A percentile compares a stretch with the other conserved stretches of the same genome.
Evolutionary conservation across 331 rosid species (phyloP).

Genomic region (Erythrophleum ivorense): DNA sequence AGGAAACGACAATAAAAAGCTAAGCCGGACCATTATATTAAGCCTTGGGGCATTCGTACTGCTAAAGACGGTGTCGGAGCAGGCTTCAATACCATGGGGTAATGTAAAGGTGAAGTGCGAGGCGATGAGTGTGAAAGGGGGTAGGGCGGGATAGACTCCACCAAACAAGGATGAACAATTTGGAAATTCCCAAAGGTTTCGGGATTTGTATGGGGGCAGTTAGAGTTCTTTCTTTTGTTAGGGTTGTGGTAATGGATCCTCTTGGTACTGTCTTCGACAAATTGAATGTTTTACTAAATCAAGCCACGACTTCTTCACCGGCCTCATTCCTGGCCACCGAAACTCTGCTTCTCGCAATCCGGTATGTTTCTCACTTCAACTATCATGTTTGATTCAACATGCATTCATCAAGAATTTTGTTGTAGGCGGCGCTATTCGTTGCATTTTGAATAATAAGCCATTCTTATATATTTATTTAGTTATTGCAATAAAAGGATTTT

Average conservation of each 20-base stretch:
- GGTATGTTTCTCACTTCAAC: constrained; percentile 46
- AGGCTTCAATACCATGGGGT: not conserved
- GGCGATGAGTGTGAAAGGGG: not conserved
- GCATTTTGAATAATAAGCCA: not conserved
- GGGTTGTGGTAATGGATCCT: constrained; percentile 62
- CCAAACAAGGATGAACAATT: not conserved
- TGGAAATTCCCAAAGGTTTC: not conserved
- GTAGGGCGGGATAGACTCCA: not conserved
- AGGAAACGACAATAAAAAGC: no score
- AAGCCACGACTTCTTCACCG: constrained; percentile 57
- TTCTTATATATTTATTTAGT: not conserved
- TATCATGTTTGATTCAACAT: not conserved
- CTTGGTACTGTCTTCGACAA: constrained; percentile 50
- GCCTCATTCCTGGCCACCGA: constrained; percentile 46
- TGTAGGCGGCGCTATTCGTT: not conserved
- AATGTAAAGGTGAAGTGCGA: not conserved
- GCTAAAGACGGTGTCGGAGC: not conserved
- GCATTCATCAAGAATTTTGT: not conserved
- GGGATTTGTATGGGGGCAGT: not conserved
- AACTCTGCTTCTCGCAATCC: constrained; percentile 63
- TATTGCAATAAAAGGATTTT: not conserved
- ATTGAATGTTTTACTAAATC: constrained; percentile 58
- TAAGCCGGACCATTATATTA: no score
- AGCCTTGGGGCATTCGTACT: no score
- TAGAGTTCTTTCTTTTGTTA: not conserved